These are phyloP conservation scores for Colletotrichum lentis DNA, from an alignment of 2,329 filamentous ascomycete species.

Conservation along the genomic window DNA sequence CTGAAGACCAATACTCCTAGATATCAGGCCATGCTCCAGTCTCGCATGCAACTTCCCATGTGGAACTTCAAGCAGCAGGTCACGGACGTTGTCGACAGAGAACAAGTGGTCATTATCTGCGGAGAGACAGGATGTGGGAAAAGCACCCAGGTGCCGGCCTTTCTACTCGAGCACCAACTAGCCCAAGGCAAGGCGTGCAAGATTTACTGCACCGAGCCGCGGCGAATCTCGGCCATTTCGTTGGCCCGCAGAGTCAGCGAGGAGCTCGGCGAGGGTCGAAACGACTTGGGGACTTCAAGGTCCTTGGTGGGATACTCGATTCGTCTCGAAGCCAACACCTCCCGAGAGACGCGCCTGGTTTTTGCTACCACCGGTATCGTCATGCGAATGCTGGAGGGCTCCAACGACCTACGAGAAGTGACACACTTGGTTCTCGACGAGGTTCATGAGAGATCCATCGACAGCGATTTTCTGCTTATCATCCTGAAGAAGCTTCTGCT, in stretches of 20 bases:
- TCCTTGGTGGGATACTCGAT: constrained; percentile 96
- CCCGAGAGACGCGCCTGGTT: constrained; percentile 81
- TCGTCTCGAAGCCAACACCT: constrained; percentile 86
- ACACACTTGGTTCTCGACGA: constrained; percentile 97
- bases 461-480: constrained; percentile 95
- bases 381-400: constrained; percentile 95
- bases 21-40: constrained; percentile 82
- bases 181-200: constrained; percentile 83
- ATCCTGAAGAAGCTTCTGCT: constrained; percentile 84
- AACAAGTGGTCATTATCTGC: constrained; percentile 92
- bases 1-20: constrained; percentile 64
- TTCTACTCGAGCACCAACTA: constrained; percentile 89
- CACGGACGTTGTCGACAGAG: constrained; percentile 75
- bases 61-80: constrained; percentile 84
- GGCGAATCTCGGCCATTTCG: constrained; percentile 95
- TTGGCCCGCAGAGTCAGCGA: constrained; percentile 92
- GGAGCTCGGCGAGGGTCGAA: constrained; percentile 85
- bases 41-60: constrained; percentile 85
- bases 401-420: constrained; percentile 84
- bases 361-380: constrained; percentile 93
- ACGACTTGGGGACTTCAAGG: constrained; percentile 80
- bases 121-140: constrained; percentile 98
- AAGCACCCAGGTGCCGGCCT: constrained; percentile 96
- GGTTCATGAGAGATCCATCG: constrained; percentile 94
- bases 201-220: constrained; percentile 93